These are phyloP conservation scores for Amauroascus verrucosus DNA, from an alignment of 2,329 filamentous ascomycete species.

Conservation along the genomic window DNA sequence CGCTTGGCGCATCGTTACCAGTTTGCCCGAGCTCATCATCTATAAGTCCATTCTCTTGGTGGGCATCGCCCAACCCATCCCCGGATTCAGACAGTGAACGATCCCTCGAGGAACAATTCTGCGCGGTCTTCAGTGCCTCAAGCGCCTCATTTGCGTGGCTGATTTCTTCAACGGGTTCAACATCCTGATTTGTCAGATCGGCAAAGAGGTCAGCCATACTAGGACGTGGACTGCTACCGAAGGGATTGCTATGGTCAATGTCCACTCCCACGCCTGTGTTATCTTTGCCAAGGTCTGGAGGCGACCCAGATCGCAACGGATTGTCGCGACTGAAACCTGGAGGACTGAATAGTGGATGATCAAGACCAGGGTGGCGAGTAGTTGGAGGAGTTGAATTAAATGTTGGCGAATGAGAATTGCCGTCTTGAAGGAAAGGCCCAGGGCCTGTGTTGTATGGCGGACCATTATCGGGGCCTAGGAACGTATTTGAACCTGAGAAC, in stretches of 20 bases:
- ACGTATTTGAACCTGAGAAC: constrained; percentile 34
- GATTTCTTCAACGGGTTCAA: constrained; percentile 30
- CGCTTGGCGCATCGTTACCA: constrained; percentile 19
- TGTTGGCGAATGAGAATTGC: constrained; percentile 27
- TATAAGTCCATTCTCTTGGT: constrained; percentile 19
- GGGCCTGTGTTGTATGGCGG: constrained; percentile 30
- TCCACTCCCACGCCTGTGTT: constrained; percentile 26
- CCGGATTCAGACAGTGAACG: constrained; percentile 19
- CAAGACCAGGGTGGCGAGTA: constrained; percentile 27
- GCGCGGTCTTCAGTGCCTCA: constrained; percentile 33
- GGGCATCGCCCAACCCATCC: constrained; percentile 16
- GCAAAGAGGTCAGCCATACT: constrained; percentile 39
- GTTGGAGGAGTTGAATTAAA: constrained; percentile 34
- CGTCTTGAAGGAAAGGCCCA: constrained; percentile 30
- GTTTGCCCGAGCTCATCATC: constrained; percentile 21
- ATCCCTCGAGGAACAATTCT: constrained; percentile 28
- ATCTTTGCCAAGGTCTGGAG: constrained; percentile 20
- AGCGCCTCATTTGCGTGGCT: constrained; percentile 41
- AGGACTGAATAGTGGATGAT: constrained; percentile 36
- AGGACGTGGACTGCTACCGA: constrained; percentile 32
- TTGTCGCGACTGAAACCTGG: constrained; percentile 30
- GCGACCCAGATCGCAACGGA: constrained; percentile 18
- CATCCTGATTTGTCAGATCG: constrained; percentile 38
- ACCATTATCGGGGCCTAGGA: constrained; percentile 29
- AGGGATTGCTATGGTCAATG: constrained; percentile 25